Evolutionary conservation across 495 filamentous ascomycete genomes (phyloP).

Genomic region (Apiosordaria backusii): DNA sequence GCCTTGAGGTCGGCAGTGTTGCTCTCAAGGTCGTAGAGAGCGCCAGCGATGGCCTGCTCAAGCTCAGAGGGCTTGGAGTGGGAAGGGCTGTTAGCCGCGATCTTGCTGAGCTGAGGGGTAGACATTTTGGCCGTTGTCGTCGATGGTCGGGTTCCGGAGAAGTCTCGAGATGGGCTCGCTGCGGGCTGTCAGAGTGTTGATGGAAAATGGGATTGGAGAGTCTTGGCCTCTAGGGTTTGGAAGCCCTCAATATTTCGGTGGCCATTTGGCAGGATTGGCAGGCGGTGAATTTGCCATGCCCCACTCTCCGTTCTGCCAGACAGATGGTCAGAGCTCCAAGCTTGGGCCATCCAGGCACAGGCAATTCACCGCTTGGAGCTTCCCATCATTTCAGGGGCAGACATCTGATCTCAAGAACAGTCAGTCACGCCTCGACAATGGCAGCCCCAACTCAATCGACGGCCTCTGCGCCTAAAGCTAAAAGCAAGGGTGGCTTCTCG

Average conservation of each 20-base stretch:
- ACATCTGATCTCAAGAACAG: neutral
- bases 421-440: neutral
- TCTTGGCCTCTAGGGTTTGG: constrained; percentile 31
- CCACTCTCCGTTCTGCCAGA: neutral
- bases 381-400: neutral
- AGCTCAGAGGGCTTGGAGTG: constrained; percentile 90
- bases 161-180: constrained; percentile 12
- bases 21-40: constrained; percentile 96
- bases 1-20: constrained; percentile 95
- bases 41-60: constrained; percentile 88
- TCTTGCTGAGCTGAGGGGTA: constrained; percentile 84
- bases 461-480: neutral
- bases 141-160: constrained; percentile 23
- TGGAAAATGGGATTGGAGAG: constrained; percentile 11
- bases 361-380: neutral
- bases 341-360: neutral
- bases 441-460: neutral
- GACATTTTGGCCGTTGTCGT: constrained; percentile 47
- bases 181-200: neutral
- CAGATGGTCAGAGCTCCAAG: neutral
- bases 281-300: constrained; percentile 14
- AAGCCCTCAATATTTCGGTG: constrained; percentile 24
- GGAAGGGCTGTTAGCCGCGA: constrained; percentile 92
- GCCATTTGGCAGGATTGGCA: neutral
- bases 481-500: constrained; percentile 19